phyloP scores from a whole-genome alignment of 805 yeast genomes.

The Teunomyces panamensis region DNA sequence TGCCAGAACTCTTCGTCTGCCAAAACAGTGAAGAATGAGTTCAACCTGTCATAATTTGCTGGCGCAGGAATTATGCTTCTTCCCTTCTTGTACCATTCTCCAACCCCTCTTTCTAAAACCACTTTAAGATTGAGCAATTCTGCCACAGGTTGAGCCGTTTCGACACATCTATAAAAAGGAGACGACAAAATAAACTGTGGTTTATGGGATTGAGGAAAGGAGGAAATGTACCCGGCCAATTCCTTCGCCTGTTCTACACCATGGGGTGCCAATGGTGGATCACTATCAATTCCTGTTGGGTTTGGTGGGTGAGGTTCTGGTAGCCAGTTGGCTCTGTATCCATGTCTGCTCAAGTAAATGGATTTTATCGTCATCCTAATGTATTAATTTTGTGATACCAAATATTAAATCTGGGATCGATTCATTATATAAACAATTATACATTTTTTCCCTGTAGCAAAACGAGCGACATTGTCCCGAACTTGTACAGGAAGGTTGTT shows the following conservation, averaged over 20 bases:
- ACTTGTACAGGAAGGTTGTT: too few relatives aligned
- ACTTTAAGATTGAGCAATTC: slow-evolving; percentile 55
- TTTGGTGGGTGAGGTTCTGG: slow-evolving; percentile 69
- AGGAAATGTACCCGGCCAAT: slow-evolving; percentile 55
- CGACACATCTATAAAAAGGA: slow-evolving; percentile 88
- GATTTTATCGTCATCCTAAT: slow-evolving; percentile 43
- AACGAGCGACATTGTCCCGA: too few relatives aligned
- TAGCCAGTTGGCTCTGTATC: slow-evolving; percentile 84
- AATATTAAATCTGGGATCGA: too few relatives aligned
- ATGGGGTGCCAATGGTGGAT: slow-evolving; percentile 82
- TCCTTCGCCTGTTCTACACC: slow-evolving; percentile 88
- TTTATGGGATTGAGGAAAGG: slow-evolving; percentile 45
- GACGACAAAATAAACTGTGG: slow-evolving; percentile 74
- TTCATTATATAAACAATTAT: too few relatives aligned
- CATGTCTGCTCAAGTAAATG: slow-evolving; percentile 79
- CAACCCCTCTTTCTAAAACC: slow-evolving; percentile 75
- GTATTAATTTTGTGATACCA: neutral
- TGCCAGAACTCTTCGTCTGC: slow-evolving; percentile 33
- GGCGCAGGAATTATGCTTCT: slow-evolving; percentile 71
- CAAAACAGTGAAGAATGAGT: slow-evolving; percentile 48
- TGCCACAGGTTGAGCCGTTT: slow-evolving; percentile 74
- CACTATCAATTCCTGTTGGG: slow-evolving; percentile 89
- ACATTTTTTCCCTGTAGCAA: too few relatives aligned
- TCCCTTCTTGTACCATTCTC: slow-evolving; percentile 86
- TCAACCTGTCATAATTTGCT: slow-evolving; percentile 48